A percentile compares a stretch with the other conserved stretches of the same genome.
Evolutionary conservation across 2,329 filamentous ascomycete species (phyloP).

Genomic region (Fusarium siculi): DNA sequence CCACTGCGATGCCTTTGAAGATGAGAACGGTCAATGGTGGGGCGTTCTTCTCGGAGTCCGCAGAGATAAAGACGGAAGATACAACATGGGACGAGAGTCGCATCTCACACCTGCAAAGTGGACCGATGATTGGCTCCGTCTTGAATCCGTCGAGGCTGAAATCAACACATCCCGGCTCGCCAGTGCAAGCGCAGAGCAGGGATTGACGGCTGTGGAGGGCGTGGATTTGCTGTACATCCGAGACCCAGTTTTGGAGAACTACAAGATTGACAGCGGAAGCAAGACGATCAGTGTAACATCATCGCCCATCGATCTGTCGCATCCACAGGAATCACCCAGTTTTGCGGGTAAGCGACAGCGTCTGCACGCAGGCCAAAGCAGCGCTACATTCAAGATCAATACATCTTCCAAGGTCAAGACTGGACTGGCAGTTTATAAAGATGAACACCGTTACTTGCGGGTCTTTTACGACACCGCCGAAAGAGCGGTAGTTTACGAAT

Average conservation of each 20-base stretch:
- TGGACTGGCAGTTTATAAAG: neutral
- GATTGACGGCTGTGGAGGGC: neutral
- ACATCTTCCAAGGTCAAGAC: neutral
- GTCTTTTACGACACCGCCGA: neutral
- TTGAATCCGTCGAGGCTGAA: neutral
- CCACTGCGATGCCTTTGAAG: constrained; percentile 9
- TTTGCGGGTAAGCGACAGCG: constrained; percentile 19
- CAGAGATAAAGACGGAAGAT: neutral
- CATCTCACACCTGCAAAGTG: constrained; percentile 7
- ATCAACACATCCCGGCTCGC: constrained; percentile 1
- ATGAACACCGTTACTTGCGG: constrained; percentile 11
- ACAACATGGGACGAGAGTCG: constrained; percentile 12
- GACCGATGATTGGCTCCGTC: constrained; percentile 2
- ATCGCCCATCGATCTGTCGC: neutral
- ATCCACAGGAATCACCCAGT: neutral
- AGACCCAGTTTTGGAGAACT: constrained; percentile 2
- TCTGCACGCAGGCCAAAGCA: constrained; percentile 1
- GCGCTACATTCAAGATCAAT: neutral
- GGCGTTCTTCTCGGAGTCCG: constrained; percentile 13
- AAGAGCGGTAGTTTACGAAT: neutral
- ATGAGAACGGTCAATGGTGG: constrained; percentile 12
- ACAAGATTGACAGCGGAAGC: neutral
- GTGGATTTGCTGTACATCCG: constrained; percentile 13
- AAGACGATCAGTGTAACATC: constrained; percentile 7
- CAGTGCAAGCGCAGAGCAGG: neutral